These are phyloP conservation scores for Laguncularia racemosa DNA, from an alignment of 345 rosid species.

Conservation along the genomic window DNA sequence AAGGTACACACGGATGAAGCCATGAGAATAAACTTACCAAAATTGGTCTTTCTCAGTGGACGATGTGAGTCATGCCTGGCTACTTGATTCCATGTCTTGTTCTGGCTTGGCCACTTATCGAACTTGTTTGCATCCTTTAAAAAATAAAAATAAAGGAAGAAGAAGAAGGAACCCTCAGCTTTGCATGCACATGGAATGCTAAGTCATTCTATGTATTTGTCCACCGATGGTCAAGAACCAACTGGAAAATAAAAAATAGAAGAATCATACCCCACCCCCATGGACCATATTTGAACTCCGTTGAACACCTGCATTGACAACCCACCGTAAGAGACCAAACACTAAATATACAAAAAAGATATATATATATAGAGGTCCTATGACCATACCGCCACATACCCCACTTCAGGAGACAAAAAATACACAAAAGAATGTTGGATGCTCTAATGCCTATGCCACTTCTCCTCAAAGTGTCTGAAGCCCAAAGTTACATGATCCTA, in stretches of 20 bases:
- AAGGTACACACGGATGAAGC: neutral
- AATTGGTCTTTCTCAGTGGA: conserved; percentile 68
- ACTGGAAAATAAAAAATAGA: neutral
- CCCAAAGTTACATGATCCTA: too few relatives aligned
- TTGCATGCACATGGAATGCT: neutral
- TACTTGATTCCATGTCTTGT: conserved; percentile 27
- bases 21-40: conserved; percentile 42
- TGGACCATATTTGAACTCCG: conserved; percentile 10
- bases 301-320: conserved; percentile 5
- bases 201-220: neutral
- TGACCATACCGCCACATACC: too few relatives aligned
- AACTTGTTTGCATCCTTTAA: conserved; percentile 42
- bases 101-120: conserved; percentile 30
- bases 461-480: too few relatives aligned
- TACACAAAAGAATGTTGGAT: too few relatives aligned
- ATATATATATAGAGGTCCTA: too few relatives aligned
- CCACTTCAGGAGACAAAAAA: too few relatives aligned
- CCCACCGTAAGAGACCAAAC: neutral
- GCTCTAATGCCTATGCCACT: too few relatives aligned
- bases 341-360: neutral
- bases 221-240: neutral
- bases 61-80: conserved; percentile 24
- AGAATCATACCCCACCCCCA: conserved; percentile 6
- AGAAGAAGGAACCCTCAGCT: neutral
- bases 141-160: neutral